Percentiles rank a stretch among this genome's conserved stretches.
phyloP scores from a whole-genome alignment of 2,329 filamentous ascomycete genomes.

The Rhynchosporium secalis region DNA sequence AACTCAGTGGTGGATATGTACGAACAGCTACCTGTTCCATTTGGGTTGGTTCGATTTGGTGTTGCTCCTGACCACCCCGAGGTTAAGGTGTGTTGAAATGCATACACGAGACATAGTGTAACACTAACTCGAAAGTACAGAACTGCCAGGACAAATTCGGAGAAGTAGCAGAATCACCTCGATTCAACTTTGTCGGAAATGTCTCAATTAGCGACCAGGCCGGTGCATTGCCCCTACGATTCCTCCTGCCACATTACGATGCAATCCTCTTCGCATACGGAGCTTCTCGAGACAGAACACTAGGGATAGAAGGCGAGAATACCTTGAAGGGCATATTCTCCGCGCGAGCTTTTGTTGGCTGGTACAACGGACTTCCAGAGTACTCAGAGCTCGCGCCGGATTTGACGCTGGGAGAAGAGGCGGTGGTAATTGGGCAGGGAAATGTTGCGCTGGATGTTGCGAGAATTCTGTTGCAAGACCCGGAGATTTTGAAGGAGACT shows the following conservation, averaged over 20 bases:
- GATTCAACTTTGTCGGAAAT: constrained; percentile 92
- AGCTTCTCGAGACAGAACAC: constrained; percentile 75
- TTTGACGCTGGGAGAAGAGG: constrained; percentile 74
- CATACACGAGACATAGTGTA: not conserved
- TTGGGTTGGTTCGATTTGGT: constrained; percentile 87
- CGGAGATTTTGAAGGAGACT: constrained; percentile 73
- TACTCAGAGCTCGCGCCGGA: constrained; percentile 72
- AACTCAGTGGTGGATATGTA: constrained; percentile 89
- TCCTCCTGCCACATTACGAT: constrained; percentile 81
- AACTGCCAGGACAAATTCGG: constrained; percentile 95
- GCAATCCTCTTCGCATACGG: constrained; percentile 92
- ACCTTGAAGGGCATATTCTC: constrained; percentile 74
- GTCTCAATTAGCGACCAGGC: constrained; percentile 67
- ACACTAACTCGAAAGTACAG: constrained; percentile 46
- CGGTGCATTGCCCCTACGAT: constrained; percentile 61
- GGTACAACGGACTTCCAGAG: constrained; percentile 96
- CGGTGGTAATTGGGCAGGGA: constrained; percentile 87
- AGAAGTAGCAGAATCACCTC: constrained; percentile 77
- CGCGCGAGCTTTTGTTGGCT: constrained; percentile 90
- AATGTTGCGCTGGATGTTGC: constrained; percentile 96
- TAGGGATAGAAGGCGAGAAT: constrained; percentile 80
- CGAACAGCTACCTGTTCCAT: constrained; percentile 88
- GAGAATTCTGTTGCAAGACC: constrained; percentile 75
- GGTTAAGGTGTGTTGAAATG: constrained; percentile 69
- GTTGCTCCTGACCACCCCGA: constrained; percentile 98